These are phyloP conservation scores for Bondarzewia mesenterica DNA, from an alignment of 1,284 basidiomycete genomes.

Conservation along the genomic window DNA sequence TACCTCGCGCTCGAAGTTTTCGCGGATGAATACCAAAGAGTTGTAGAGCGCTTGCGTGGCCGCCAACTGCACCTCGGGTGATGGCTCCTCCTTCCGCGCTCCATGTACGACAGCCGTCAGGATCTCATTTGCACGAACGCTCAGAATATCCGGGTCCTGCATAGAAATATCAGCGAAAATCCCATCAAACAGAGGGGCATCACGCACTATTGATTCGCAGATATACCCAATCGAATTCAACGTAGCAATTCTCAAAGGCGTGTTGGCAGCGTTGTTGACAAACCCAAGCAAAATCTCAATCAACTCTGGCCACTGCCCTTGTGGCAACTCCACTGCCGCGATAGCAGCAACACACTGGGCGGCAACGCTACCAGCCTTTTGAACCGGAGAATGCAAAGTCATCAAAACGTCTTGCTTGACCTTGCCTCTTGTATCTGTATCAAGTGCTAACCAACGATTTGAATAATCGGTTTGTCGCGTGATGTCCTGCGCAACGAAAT, in stretches of 20 bases:
- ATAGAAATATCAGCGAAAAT: conserved; percentile 6
- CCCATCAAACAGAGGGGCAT: conserved; percentile 4
- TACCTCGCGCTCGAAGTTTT: conserved; percentile 97
- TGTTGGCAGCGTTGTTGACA: conserved; percentile 73
- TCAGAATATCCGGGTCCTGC: conserved; percentile 87
- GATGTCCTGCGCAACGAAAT: conserved; percentile 50
- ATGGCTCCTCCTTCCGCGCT: conserved; percentile 92
- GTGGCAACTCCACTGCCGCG: conserved; percentile 87
- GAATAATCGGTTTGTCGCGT: conserved; percentile 72
- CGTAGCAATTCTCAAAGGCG: conserved; percentile 80
- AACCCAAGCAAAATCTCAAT: conserved; percentile 86
- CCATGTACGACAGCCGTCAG: conserved; percentile 98
- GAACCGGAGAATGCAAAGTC: conserved; percentile 70
- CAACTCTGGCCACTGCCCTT: conserved; percentile 83
- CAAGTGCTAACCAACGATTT: conserved; percentile 76
- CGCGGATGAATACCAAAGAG: conserved; percentile 95
- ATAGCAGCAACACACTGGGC: conserved; percentile 94
- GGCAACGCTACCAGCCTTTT: conserved; percentile 79
- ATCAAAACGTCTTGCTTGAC: conserved; percentile 86
- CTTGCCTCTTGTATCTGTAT: conserved; percentile 62
- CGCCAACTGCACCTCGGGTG: conserved; percentile 90
- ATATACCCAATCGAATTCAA: conserved; percentile 95
- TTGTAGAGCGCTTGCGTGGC: conserved; percentile 93
- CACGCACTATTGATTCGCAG: conserved; percentile 89
- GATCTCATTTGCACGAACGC: conserved; percentile 92